Conservation (phyloP, 148 eudicot species). For the Pouteria glomerata region DNA sequence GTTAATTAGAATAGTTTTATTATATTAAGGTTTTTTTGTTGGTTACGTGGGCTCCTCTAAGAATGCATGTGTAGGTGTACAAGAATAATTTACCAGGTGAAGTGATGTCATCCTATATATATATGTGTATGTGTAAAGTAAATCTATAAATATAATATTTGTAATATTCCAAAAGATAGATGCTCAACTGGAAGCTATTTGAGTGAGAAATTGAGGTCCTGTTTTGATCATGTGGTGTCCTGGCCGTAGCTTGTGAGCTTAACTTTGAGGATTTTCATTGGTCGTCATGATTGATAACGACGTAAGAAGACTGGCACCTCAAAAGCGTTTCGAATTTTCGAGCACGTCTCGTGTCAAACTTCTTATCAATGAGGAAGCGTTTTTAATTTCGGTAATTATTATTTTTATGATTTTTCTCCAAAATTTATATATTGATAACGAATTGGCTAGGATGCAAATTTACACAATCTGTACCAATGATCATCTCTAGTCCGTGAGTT, state of each 20-base stretch:
- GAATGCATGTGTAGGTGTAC: too few species aligned
- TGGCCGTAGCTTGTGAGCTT: not conserved
- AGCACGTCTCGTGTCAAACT: not conserved
- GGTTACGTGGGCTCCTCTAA: too few species aligned
- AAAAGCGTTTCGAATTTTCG: not conserved
- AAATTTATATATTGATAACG: too few species aligned
- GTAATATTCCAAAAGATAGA: constrained; percentile 17
- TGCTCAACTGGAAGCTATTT: constrained; percentile 9
- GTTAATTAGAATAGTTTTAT: too few species aligned
- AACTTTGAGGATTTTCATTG: not conserved
- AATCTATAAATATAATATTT: not conserved
- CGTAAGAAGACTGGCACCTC: not conserved
- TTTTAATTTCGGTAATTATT: not conserved
- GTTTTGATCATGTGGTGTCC: not conserved
- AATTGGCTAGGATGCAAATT: too few species aligned
- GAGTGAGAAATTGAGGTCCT: not conserved
- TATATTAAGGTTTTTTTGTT: too few species aligned
- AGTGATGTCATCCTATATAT: constrained; percentile 14
- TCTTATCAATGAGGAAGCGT: not conserved
- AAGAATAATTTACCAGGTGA: too few species aligned
- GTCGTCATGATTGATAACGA: constrained; percentile 8
- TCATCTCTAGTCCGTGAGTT: too few species aligned
- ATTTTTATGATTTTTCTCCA: too few species aligned
- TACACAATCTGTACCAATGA: too few species aligned
- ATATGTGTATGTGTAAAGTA: too few species aligned